These are phyloP conservation scores for Aspergillus texensis DNA, from an alignment of 2,329 filamentous ascomycete species.

Conservation along the genomic window DNA sequence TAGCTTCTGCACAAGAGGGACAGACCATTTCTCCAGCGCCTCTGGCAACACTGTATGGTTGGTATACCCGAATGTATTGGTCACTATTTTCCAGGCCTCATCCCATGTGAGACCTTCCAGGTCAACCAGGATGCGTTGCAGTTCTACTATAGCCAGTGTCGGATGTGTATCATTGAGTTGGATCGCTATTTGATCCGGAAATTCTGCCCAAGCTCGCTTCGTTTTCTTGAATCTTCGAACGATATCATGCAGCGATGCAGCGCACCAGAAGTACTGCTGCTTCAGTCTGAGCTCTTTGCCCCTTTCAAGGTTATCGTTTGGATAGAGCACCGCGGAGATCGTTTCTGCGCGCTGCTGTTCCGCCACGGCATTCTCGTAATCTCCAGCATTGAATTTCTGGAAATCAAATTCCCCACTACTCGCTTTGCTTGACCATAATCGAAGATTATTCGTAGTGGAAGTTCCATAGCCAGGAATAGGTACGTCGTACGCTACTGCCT, in stretches of 20 bases:
- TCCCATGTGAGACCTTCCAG: conserved; percentile 92
- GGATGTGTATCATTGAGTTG: conserved; percentile 98
- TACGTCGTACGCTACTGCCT: conserved; percentile 91
- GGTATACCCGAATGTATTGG: conserved; percentile 86
- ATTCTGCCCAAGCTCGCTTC: conserved; percentile 85
- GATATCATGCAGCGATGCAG: conserved; percentile 93
- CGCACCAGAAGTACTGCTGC: conserved; percentile 99
- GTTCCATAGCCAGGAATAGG: conserved; percentile 89
- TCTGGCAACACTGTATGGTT: conserved; percentile 98
- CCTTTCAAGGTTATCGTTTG: conserved; percentile 94
- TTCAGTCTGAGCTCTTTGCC: conserved; percentile 97
- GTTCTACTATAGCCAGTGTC: conserved; percentile 91
- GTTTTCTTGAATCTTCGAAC: conserved; percentile 98
- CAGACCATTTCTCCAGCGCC: conserved; percentile 97
- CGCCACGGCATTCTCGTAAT: conserved; percentile 97
- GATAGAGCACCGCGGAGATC: conserved; percentile 95
- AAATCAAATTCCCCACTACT: conserved; percentile 98
- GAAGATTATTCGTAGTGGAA: conserved; percentile 89
- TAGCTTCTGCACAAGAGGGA: conserved; percentile 86
- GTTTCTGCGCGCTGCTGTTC: conserved; percentile 99
- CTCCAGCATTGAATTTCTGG: conserved; percentile 97
- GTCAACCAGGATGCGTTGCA: conserved; percentile 90
- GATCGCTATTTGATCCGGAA: conserved; percentile 92
- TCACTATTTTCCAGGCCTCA: conserved; percentile 82
- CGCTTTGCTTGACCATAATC: conserved; percentile 96